Evolutionary conservation across 1,139 yeast species (phyloP), one percentile per base, ranked within the genome.

Genomic region (Arxiozyma heterogenica): DNA sequence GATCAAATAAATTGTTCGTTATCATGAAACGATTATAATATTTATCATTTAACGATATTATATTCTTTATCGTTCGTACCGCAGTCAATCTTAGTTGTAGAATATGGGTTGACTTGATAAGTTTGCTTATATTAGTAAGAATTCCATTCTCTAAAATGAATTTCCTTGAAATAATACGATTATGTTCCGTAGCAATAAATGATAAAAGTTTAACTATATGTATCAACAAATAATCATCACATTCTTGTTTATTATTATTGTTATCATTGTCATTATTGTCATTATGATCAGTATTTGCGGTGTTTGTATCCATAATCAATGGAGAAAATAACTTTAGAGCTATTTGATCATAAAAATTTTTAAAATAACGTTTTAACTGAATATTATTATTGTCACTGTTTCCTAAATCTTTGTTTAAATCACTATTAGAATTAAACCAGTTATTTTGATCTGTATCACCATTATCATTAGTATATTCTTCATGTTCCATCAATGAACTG

Each of bases 161-260:
- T 1, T 81, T 75, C 44, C 86, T 72, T 38, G 89, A 82, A 3
- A 77, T 67, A 3, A 71, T 58, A 38, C 77, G 71, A 51, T 80
- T 84, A 61, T 86, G 94, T 56, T 81, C 84, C 48, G 77, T 75
- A 17, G 83, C 72, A 57, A 94, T 83, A 64, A 84, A 84, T 18
- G 81, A 75, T 6, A 86, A 71, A 58, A 89, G 69, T 55, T 87
- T 95, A 62, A 90, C 83, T 45, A 87, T 71, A 61, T 83, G 83
- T 57, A 83, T 84, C 58, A 78, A 77, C 30, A 83, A 67, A n/a
- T 77, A 66, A 47, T 72, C 70, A 53, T 73, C 82, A 18, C 30
- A 18, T 7, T 30, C 39, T 42, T 21, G 25, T 0, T 60, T 62
- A 2, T 59, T 58, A 11, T 54, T 52, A 15, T 23, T 23, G 6